phyloP scores from a whole-genome alignment of 2,329 filamentous ascomycete genomes.

The Colletotrichum liriopes region DNA sequence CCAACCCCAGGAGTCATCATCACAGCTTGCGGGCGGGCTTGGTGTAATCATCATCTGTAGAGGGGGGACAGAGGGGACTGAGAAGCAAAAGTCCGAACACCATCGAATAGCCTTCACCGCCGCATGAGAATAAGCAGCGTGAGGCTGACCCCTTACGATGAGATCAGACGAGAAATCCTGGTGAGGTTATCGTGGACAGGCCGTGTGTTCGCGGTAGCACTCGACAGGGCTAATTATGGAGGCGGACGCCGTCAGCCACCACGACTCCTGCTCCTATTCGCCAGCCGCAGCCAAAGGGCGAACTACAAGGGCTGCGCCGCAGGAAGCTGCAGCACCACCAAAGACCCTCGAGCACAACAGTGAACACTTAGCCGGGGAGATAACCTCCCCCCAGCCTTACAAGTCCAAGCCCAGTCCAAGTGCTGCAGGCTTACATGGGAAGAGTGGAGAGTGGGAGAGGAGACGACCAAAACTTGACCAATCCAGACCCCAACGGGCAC shows the following conservation, averaged over 20 bases:
- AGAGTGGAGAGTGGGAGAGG: conserved; percentile 21
- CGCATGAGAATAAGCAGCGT: conserved; percentile 4
- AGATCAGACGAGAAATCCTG: conserved; percentile 19
- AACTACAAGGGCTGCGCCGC: conserved; percentile 21
- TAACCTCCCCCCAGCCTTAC: conserved; percentile 21
- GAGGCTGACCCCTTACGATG: not conserved
- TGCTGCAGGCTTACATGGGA: conserved; percentile 37
- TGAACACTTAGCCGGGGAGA: not conserved
- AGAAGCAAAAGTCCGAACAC: not conserved
- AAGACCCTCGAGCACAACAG: not conserved
- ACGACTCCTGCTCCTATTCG: conserved; percentile 26
- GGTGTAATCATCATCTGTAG: not conserved
- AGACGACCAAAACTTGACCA: conserved; percentile 19
- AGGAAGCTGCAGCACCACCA: conserved; percentile 13
- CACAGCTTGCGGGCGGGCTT: too few species aligned
- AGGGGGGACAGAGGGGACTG: not conserved
- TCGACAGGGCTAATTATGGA: conserved; percentile 34
- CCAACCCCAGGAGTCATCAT: not conserved
- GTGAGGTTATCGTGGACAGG: conserved; percentile 5
- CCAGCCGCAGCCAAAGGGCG: not conserved
- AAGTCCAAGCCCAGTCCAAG: conserved; percentile 20
- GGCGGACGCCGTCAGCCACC: conserved; percentile 37
- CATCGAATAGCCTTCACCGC: not conserved
- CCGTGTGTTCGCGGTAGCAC: not conserved
- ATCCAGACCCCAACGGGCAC: conserved; percentile 19